Evolutionary conservation across 1,139 yeast genomes (phyloP), one percentile per base, ranked within the genome.

Genomic region (Candida sp.): DNA sequence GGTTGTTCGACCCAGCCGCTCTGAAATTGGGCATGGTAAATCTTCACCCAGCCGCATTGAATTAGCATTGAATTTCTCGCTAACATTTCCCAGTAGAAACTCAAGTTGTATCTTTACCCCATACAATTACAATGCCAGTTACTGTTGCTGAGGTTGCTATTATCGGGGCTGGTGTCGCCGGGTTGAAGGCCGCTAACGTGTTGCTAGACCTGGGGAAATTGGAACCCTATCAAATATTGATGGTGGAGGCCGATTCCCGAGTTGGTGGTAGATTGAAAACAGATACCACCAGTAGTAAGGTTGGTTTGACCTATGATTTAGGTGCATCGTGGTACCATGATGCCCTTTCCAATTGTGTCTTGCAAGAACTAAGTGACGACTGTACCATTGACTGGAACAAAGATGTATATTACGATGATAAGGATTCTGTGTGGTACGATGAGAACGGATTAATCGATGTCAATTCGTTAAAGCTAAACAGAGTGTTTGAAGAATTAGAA

Each of bases 291-390:
- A 55, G 57, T 36, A 66, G 73, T 11, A 61, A 61, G 41, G 44
- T 67, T 8, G 76, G 75, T 1, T 54, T 56, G 22, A 44, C 54
- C 5, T 84, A 84, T 56, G 97, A 89, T 60, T 52, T 88, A 21
- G 97, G 97, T 0, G 96, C 95, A 0, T 79, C 91, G 4, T 89
- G 97, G 97, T 85, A 86, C 54, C 97, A 89, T 58, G 96, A 88
- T 54, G 80, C 89, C 0, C 64, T 88, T 40, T 72, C 77, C 36
- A 89, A 89, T 56, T 73, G 73, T 5, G 70, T 86, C 6, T 60
- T 73, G 35, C 49, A 58, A 33, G 68, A 69, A 32, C 54, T 68
- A n/a, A 43, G 61, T 5, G 55, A 51, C 2, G 61, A 56, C 2
- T 46, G 48, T 12, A 55, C 52, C 38, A 49, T 52, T 5, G 60